phyloP scores from a whole-genome alignment of 2,329 filamentous ascomycete genomes.

The Fusarium foetens region DNA sequence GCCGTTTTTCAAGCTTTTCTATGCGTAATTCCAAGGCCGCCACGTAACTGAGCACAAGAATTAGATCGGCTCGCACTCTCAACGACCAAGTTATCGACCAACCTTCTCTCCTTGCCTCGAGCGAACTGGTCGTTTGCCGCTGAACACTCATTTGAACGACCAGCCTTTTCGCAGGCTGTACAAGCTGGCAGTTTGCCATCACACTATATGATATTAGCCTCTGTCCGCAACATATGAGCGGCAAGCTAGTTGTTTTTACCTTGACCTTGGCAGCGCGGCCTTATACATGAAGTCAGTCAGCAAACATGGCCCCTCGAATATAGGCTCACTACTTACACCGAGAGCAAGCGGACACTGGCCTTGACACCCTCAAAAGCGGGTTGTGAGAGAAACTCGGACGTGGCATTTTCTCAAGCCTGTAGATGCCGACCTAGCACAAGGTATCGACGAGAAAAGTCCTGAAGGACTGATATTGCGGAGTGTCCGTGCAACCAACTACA shows the following conservation, averaged over 20 bases:
- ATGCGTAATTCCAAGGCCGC: conserved; percentile 92
- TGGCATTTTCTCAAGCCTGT: conserved; percentile 50
- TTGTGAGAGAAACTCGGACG: conserved; percentile 62
- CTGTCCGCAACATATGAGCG: background rate
- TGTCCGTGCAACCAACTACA: background rate
- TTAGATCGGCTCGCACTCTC: conserved; percentile 8
- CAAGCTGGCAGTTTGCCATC: conserved; percentile 96
- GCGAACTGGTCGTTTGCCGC: conserved; percentile 97
- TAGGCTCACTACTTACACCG: conserved; percentile 63
- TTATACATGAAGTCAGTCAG: conserved; percentile 4
- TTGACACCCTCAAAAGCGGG: conserved; percentile 76
- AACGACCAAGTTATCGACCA: conserved; percentile 26
- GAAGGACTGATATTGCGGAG: background rate
- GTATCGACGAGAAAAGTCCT: background rate
- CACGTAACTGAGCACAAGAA: conserved; percentile 73
- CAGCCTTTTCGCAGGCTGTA: conserved; percentile 92
- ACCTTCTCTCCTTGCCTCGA: conserved; percentile 92
- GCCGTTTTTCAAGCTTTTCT: conserved; percentile 84
- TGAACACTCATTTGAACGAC: conserved; percentile 86
- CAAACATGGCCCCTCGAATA: background rate
- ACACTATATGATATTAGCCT: conserved; percentile 64
- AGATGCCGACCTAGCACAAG: background rate
- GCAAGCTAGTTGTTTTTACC: conserved; percentile 52
- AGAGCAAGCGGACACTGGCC: conserved; percentile 83
- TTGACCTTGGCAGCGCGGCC: conserved; percentile 93